phyloP scores from a whole-genome alignment of 768 basidiomycete species.

The Naganishia friedmannii region DNA sequence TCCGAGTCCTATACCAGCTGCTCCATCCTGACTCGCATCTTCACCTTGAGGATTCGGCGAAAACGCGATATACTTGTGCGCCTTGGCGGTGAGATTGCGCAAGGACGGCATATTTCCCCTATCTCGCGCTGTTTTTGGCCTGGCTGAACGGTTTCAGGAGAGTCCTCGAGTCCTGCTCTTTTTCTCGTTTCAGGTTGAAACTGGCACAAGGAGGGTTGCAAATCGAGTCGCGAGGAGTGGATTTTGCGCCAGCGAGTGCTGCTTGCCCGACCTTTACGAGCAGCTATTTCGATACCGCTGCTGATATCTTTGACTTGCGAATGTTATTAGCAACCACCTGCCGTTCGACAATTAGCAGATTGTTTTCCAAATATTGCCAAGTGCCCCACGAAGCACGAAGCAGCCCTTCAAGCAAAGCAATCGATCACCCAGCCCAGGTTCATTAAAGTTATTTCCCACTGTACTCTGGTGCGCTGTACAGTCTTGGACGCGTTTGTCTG shows the following conservation, averaged over 20 bases:
- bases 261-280: not conserved
- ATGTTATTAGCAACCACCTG: not conserved
- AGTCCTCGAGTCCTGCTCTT: not conserved
- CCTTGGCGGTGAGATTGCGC: constrained; percentile 20
- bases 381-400: not conserved
- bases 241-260: not conserved
- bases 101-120: constrained; percentile 10
- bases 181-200: constrained; percentile 15
- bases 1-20: constrained; percentile 5
- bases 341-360: not conserved
- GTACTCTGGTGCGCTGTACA: not conserved
- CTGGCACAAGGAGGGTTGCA: not conserved
- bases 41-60: constrained; percentile 19
- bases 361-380: not conserved
- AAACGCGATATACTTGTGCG: constrained; percentile 16
- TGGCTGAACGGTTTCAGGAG: not conserved
- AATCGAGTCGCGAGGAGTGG: too few relatives aligned
- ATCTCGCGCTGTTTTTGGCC: not conserved
- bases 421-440: not conserved
- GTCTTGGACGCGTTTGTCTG: not conserved
- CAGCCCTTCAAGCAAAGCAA: too few relatives aligned
- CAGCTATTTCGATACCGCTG: too few relatives aligned
- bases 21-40: not conserved
- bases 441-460: constrained; percentile 2
- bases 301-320: too few relatives aligned